These are phyloP conservation scores for Theileria sp. DNA, from an alignment of 169 alveolate genomes.

Conservation along the genomic window DNA sequence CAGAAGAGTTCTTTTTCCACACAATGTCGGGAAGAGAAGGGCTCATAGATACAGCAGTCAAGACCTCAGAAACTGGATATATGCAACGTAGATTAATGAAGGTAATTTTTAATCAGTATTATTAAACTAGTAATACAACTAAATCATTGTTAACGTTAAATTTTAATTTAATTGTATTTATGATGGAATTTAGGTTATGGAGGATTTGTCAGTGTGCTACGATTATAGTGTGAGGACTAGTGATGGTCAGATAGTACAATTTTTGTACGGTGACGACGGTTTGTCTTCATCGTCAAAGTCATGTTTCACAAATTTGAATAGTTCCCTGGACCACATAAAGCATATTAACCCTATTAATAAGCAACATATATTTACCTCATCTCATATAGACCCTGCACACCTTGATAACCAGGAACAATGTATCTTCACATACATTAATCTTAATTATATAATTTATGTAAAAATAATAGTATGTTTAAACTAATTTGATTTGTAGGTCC, in stretches of 20 bases:
- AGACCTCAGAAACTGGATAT: slow-evolving; percentile 99
- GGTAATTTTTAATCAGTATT: slow-evolving; percentile 37
- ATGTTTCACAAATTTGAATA: slow-evolving; percentile 10
- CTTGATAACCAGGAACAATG: neutral
- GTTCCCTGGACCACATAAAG: slow-evolving; percentile 36
- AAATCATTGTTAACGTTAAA: too few species aligned
- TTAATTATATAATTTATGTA: neutral
- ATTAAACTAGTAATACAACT: neutral
- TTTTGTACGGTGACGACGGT: slow-evolving; percentile 98
- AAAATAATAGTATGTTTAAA: neutral
- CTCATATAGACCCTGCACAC: slow-evolving; percentile 4
- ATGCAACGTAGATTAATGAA: slow-evolving; percentile 97
- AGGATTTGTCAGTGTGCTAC: slow-evolving; percentile 93
- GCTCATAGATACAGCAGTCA: slow-evolving; percentile 97
- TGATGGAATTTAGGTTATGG: slow-evolving; percentile 84
- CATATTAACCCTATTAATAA: slow-evolving; percentile 32
- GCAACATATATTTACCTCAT: neutral
- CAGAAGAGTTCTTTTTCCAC: slow-evolving; percentile 98
- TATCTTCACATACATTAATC: neutral
- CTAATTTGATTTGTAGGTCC: neutral
- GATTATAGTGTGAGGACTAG: slow-evolving; percentile 94
- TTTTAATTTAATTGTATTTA: neutral
- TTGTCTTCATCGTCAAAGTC: slow-evolving; percentile 79
- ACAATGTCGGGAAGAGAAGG: slow-evolving; percentile 99
- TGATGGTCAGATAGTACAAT: slow-evolving; percentile 94